Percentiles rank a stretch among this genome's conserved stretches.
phyloP scores from a whole-genome alignment of 148 eudicot genomes.

The Rheum nobile region DNA sequence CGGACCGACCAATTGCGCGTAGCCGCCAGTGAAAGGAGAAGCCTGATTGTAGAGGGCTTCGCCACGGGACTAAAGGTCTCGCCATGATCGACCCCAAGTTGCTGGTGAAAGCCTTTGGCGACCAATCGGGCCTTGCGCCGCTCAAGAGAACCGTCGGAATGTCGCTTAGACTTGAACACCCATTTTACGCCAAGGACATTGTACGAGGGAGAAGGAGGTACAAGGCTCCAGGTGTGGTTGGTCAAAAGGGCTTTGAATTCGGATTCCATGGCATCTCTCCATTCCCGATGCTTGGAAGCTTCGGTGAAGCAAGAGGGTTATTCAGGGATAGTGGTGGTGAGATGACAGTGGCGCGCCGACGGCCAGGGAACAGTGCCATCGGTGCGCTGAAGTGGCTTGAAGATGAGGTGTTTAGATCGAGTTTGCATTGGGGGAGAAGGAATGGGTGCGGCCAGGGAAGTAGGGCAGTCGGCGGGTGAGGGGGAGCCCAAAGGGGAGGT shows the following conservation, averaged over 20 bases:
- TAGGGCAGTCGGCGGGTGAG: background rate
- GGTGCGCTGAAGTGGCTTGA: background rate
- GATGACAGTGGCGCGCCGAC: background rate
- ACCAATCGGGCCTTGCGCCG: background rate
- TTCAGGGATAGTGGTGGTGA: background rate
- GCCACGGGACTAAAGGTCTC: background rate
- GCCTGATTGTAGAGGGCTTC: background rate
- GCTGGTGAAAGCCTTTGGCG: background rate
- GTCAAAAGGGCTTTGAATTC: background rate
- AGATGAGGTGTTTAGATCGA: background rate
- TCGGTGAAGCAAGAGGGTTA: background rate
- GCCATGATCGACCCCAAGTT: background rate
- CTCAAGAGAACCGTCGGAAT: background rate
- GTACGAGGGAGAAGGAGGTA: background rate
- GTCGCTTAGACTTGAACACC: background rate
- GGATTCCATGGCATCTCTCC: no score
- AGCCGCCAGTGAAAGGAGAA: background rate
- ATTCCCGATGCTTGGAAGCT: background rate
- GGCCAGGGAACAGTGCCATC: slow-evolving; percentile 1
- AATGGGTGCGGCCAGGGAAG: background rate
- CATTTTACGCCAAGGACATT: background rate
- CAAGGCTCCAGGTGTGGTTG: background rate
- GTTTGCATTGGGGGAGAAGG: background rate
- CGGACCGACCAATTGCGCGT: background rate
- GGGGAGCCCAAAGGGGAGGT: background rate